Evolutionary conservation across 495 filamentous ascomycete species (phyloP).

Genomic region (Penicillium fimorum): DNA sequence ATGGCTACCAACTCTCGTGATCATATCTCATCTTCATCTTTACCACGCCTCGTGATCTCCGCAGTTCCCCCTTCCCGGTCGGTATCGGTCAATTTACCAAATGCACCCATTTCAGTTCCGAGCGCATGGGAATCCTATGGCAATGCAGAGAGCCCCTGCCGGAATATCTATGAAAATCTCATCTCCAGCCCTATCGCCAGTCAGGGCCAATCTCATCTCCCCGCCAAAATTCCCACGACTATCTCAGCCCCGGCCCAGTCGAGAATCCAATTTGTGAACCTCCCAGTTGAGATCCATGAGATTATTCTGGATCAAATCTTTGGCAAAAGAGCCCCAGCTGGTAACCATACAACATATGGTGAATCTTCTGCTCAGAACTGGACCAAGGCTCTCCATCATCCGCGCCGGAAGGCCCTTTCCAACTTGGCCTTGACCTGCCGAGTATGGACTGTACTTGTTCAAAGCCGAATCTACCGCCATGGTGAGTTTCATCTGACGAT

Average conservation of each 20-base stretch:
- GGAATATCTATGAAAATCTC: constrained; percentile 15
- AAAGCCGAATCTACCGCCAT: constrained; percentile 68
- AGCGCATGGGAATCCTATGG: constrained; percentile 23
- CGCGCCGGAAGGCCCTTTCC: constrained; percentile 62
- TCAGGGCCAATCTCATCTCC: not conserved
- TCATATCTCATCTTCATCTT: not conserved
- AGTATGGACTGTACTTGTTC: constrained; percentile 63
- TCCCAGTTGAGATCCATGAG: constrained; percentile 71
- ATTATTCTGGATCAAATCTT: constrained; percentile 67
- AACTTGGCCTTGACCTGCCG: constrained; percentile 61
- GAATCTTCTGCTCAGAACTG: constrained; percentile 54
- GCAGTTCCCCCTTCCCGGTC: constrained; percentile 31
- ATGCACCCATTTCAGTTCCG: constrained; percentile 15
- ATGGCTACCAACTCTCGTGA: not conserved
- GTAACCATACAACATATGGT: constrained; percentile 23
- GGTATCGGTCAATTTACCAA: constrained; percentile 37
- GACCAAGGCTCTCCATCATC: constrained; percentile 65
- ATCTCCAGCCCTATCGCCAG: not conserved
- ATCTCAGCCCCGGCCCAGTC: constrained; percentile 13
- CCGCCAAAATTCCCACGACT: constrained; percentile 16
- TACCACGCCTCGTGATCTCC: constrained; percentile 28
- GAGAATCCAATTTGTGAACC: constrained; percentile 43
- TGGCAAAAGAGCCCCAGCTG: constrained; percentile 53
- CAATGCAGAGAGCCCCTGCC: constrained; percentile 26
- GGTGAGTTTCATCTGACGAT: constrained; percentile 38